phyloP scores from a whole-genome alignment of 2,329 filamentous ascomycete genomes.

The Seiridium unicorne region DNA sequence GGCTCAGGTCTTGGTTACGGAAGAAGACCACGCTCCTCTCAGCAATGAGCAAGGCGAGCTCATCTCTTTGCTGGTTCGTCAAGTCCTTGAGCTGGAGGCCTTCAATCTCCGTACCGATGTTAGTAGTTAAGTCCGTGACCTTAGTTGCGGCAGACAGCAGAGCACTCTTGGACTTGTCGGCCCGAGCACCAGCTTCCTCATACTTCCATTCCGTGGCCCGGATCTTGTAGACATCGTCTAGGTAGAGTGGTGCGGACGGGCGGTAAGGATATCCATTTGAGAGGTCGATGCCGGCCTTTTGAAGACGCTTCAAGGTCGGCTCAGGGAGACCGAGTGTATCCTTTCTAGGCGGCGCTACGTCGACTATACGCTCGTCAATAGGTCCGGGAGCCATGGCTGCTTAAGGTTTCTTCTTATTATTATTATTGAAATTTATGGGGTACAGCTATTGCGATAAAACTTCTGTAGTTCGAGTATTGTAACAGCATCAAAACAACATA shows the following conservation, averaged over 20 bases:
- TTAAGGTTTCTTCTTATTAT: neutral
- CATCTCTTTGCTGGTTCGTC: conserved; percentile 57
- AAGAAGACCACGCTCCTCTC: conserved; percentile 68
- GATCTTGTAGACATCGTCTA: conserved; percentile 69
- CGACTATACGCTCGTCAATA: conserved; percentile 61
- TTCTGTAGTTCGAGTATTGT: too few relatives aligned
- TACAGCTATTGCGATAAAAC: too few relatives aligned
- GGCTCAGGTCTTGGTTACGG: conserved; percentile 59
- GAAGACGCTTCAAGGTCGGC: conserved; percentile 54
- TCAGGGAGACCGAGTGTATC: conserved; percentile 63
- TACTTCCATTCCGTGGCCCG: conserved; percentile 54
- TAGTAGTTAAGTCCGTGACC: conserved; percentile 58
- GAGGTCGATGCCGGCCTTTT: conserved; percentile 68
- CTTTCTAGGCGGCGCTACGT: conserved; percentile 61
- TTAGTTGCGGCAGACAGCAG: conserved; percentile 61
- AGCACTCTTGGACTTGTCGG: conserved; percentile 62
- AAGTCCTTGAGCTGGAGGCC: conserved; percentile 63
- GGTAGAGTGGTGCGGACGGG: conserved; percentile 63
- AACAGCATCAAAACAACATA: neutral
- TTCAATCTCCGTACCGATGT: conserved; percentile 65
- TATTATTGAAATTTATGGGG: too few relatives aligned
- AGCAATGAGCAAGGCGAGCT: conserved; percentile 60
- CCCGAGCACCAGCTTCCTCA: conserved; percentile 61
- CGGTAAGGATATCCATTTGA: conserved; percentile 71
- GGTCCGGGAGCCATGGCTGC: conserved; percentile 50